Percentiles rank a stretch among this genome's conserved stretches.
Conservation (phyloP, 495 filamentous ascomycete genomes). For the Friedmanniomyces simplex region DNA sequence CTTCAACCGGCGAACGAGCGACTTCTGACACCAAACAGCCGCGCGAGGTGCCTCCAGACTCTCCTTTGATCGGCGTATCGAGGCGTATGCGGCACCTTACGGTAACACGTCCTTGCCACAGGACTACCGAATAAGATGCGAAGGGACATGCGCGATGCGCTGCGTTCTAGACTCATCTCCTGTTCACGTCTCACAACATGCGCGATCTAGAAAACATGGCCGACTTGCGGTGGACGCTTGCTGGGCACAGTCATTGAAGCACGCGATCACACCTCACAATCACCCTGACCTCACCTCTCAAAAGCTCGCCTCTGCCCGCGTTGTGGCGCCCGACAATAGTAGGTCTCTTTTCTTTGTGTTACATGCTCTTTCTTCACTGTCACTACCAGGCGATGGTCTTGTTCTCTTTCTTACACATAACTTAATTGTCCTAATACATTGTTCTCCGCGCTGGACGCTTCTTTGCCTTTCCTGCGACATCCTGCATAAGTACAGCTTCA, state of each 20-base stretch:
- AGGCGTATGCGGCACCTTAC: neutral
- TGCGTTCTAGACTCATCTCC: neutral
- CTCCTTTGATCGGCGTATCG: neutral
- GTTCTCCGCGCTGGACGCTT: slow-evolving; percentile 3
- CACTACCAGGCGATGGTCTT: neutral
- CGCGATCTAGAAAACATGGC: neutral
- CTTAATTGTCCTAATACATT: neutral
- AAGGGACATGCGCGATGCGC: neutral
- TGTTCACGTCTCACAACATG: neutral
- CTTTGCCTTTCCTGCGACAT: neutral
- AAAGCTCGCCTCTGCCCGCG: neutral
- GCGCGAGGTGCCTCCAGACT: neutral
- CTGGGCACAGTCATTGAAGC: neutral
- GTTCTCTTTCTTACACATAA: neutral
- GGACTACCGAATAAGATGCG: neutral
- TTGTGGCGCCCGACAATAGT: neutral
- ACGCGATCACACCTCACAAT: neutral
- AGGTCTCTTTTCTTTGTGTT: neutral
- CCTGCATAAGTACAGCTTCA: neutral
- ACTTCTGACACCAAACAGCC: neutral
- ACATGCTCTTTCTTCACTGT: neutral
- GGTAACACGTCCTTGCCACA: neutral
- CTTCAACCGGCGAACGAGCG: neutral
- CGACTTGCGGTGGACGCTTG: neutral
- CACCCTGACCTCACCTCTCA: neutral